phyloP scores from a whole-genome alignment of 768 basidiomycete genomes.

The Trametes punicea region DNA sequence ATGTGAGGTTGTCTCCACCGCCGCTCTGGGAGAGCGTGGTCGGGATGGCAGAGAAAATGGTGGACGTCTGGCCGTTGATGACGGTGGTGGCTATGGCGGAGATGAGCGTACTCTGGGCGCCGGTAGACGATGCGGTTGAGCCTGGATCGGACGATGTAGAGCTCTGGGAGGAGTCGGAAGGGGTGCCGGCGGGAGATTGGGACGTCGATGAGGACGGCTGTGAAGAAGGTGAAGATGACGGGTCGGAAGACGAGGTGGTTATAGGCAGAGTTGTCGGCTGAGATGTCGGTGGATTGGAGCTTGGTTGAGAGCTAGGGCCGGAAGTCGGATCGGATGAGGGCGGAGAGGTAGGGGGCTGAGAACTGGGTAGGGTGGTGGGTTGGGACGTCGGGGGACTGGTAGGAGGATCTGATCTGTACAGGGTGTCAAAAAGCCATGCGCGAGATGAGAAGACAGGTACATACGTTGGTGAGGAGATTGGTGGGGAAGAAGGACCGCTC shows the following conservation, averaged over 20 bases:
- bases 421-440: not conserved
- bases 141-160: not conserved
- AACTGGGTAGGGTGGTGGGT: conserved; percentile 1
- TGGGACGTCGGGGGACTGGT: conserved; percentile 5
- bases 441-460: not conserved
- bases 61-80: conserved; percentile 14
- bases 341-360: not conserved
- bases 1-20: not conserved
- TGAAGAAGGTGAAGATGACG: not conserved
- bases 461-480: not conserved
- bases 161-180: not conserved
- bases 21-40: conserved; percentile 18
- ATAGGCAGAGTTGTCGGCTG: not conserved
- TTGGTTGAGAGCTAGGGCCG: not conserved
- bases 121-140: not conserved
- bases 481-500: not conserved
- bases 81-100: conserved; percentile 17
- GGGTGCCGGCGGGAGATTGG: not conserved
- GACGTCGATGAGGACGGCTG: not conserved
- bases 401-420: not conserved
- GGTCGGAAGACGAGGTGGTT: not conserved
- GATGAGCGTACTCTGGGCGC: conserved; percentile 15
- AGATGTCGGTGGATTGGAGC: conserved; percentile 1
- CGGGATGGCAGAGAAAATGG: conserved; percentile 24
- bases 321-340: not conserved